Evolutionary conservation across 805 yeast species (phyloP).

Genomic region (Yarrowia bubula): DNA sequence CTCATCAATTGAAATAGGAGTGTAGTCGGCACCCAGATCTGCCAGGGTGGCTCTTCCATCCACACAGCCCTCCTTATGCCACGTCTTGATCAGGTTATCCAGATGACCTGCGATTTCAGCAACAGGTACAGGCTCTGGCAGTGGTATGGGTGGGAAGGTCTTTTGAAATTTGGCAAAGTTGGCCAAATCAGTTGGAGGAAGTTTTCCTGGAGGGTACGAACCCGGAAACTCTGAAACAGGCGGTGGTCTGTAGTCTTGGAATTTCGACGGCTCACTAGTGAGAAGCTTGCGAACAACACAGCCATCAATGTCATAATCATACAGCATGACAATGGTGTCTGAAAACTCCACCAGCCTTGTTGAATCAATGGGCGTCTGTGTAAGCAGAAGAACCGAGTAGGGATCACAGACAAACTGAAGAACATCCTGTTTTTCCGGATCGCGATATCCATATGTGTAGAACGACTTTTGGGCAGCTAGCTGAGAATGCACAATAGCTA

Average conservation of each 20-base stretch:
- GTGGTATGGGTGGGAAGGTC: not conserved
- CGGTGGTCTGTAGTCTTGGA: not conserved
- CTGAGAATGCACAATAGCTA: constrained; percentile 3
- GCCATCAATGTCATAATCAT: constrained; percentile 2
- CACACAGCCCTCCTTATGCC: not conserved
- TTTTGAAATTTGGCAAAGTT: not conserved
- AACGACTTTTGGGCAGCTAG: not conserved
- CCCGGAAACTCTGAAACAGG: not conserved
- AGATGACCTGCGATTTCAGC: not conserved
- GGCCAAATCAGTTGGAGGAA: too few species aligned
- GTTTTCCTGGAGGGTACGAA: not conserved
- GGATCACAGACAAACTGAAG: not conserved
- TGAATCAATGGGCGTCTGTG: constrained; percentile 2
- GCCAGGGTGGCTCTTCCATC: not conserved
- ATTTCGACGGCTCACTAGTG: not conserved
- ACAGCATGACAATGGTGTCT: not conserved
- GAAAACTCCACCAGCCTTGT: not conserved
- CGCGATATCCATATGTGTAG: not conserved
- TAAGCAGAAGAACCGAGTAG: not conserved
- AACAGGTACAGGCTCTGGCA: not conserved
- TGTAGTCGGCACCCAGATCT: not conserved
- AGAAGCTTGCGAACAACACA: constrained; percentile 7
- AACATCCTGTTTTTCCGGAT: not conserved
- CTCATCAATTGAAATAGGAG: not conserved
- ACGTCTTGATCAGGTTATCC: not conserved